Evolutionary conservation across 108 stramenopile species (phyloP).

Genomic region (Skeletonema potamos): DNA sequence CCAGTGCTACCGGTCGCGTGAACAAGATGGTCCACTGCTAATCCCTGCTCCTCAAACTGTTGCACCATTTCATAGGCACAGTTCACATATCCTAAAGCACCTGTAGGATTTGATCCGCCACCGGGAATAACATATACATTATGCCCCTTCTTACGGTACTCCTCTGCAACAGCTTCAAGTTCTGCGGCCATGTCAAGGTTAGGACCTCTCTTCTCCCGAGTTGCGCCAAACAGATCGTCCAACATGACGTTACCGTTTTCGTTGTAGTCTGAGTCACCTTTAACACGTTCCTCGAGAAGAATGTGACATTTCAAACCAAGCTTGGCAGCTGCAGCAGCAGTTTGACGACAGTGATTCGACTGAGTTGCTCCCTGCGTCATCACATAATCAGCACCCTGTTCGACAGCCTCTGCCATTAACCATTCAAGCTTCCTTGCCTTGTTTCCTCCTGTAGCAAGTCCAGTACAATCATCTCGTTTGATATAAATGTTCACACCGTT

Average conservation of each 20-base stretch:
- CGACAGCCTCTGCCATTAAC: conserved; percentile 30
- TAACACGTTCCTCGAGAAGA: conserved; percentile 45
- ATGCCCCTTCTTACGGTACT: conserved; percentile 20
- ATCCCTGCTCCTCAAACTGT: conserved; percentile 6
- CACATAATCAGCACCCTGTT: conserved; percentile 36
- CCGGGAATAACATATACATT: conserved; percentile 38
- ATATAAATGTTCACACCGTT: conserved; percentile 30
- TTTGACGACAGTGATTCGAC: conserved; percentile 47
- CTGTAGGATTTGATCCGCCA: conserved; percentile 29
- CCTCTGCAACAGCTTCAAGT: conserved; percentile 25
- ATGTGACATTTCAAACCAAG: conserved; percentile 31
- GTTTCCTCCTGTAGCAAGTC: conserved; percentile 40
- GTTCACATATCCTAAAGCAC: conserved; percentile 30
- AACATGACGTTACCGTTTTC: conserved; percentile 33
- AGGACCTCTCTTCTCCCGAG: conserved; percentile 12
- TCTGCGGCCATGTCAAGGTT: conserved; percentile 18
- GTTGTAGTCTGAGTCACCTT: conserved; percentile 19
- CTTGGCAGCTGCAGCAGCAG: conserved; percentile 30
- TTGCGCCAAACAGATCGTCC: conserved; percentile 35
- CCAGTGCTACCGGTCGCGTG: conserved; percentile 27
- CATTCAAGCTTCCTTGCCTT: conserved; percentile 48
- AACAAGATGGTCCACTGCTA: conserved; percentile 14
- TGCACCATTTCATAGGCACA: conserved; percentile 1
- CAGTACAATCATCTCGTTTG: conserved; percentile 34
- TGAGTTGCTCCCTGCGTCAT: conserved; percentile 45